phyloP scores from a whole-genome alignment of 768 basidiomycete genomes.

The Neoboletus magnificus region DNA sequence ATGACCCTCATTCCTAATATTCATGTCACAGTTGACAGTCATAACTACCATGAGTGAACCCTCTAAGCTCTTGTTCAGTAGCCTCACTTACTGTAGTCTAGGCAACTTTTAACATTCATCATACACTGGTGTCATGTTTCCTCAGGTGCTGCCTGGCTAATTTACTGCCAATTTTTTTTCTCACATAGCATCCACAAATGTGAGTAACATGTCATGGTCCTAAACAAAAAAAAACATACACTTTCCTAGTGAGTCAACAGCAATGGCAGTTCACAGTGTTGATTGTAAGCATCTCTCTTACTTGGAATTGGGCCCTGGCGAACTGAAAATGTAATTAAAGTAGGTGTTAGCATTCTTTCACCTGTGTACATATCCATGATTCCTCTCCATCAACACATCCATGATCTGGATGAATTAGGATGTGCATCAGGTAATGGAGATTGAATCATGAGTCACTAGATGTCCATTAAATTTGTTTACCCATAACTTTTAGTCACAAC shows the following conservation, averaged over 20 bases:
- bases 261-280: constrained; percentile 32
- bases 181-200: constrained; percentile 13
- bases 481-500: constrained; percentile 25
- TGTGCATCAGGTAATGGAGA: constrained; percentile 26
- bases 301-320: background rate
- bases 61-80: background rate
- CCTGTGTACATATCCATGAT: constrained; percentile 21
- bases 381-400: background rate
- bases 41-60: constrained; percentile 27
- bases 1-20: no score
- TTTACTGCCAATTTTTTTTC: constrained; percentile 2
- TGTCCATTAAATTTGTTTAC: constrained; percentile 17
- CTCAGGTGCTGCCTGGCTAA: no score
- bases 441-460: background rate
- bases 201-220: background rate
- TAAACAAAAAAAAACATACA: background rate
- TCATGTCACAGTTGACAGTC: constrained; percentile 23
- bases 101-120: constrained; percentile 47
- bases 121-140: constrained; percentile 44
- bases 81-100: constrained; percentile 24
- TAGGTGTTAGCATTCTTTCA: constrained; percentile 30
- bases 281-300: constrained; percentile 29
- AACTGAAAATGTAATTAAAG: constrained; percentile 14
- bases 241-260: constrained; percentile 23
- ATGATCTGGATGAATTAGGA: constrained; percentile 28